A percentile compares a stretch with the other conserved stretches of the same genome.
phyloP scores from a whole-genome alignment of 768 basidiomycete genomes.

The Mycena pura region DNA sequence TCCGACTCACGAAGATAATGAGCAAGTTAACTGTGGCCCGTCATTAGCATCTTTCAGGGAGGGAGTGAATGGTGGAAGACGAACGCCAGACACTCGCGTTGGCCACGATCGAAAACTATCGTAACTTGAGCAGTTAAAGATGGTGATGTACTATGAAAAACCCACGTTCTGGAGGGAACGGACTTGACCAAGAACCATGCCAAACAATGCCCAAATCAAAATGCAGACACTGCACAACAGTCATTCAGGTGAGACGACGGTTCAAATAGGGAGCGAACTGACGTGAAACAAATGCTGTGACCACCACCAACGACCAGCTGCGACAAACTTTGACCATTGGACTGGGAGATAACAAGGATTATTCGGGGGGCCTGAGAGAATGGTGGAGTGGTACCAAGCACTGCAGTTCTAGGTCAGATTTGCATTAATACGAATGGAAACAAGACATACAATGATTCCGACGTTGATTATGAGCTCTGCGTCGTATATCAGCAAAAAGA shows the following conservation, averaged over 20 bases:
- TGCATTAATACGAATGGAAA: constrained; percentile 1
- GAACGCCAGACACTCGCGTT: constrained; percentile 14
- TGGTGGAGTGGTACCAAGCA: constrained; percentile 6
- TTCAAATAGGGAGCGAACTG: neutral
- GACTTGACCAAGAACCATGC: constrained; percentile 9
- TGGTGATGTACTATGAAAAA: constrained; percentile 1
- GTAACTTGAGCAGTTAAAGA: neutral
- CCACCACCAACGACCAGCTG: constrained; percentile 8
- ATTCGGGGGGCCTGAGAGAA: neutral
- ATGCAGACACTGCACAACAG: constrained; percentile 5
- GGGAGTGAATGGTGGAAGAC: constrained; percentile 4
- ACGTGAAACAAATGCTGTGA: constrained; percentile 7
- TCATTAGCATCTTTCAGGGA: neutral
- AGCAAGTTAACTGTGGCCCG: constrained; percentile 8
- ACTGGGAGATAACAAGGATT: constrained; percentile 5
- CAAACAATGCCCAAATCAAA: constrained; percentile 8
- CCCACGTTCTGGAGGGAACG: constrained; percentile 7
- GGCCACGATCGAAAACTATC: constrained; percentile 12
- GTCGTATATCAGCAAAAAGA: constrained; percentile 3
- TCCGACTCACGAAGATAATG: constrained; percentile 9
- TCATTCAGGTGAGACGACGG: neutral
- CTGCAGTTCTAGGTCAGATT: constrained; percentile 8
- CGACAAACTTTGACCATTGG: constrained; percentile 14
- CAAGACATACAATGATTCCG: constrained; percentile 11
- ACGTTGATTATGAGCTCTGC: constrained; percentile 13